Base-by-base conservation (phyloP, 495 filamentous ascomycete genomes). In the Podospora conica region DNA sequence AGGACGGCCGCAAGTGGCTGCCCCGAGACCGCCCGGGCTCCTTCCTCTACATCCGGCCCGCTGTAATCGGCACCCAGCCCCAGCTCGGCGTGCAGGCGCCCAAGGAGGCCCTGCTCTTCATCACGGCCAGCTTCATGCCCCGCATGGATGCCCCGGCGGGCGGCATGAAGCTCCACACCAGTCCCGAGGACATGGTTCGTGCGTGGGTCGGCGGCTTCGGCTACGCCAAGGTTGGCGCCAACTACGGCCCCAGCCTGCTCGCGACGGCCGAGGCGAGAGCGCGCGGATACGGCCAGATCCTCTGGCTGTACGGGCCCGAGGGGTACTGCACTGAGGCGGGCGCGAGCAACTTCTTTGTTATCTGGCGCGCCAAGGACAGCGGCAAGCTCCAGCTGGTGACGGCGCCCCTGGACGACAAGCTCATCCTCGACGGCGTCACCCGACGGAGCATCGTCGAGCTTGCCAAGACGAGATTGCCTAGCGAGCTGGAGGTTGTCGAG, bases 141-240 rank as follows among this genome's bases (percentile, higher is more conserved):
- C 67, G 75, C 28, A 68, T 88, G 64, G 82, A 86, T 69, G 75
- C 82, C 28, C 80, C 83, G 53, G 72, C 79, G 15, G 80, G 80
- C 57, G 90, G 90, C 25, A 80, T 96, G 80, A 88, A 84, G 70
- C 87, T 97, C 25, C 86, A 94, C 67, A 93, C 91, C 3, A 90
- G 86, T 55, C 78, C 81, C 53, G 87, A 92, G 58, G 88, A 95
- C 73, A 89, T 85, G 76, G 85, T 95, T 63, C 88, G 93, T 56
- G 93, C 93, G 18, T 97, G 93, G 93, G 93, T 93, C 27, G 93
- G 93, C 53, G 93, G 93, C 27, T 95, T 94, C 72, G 92, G 93
- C 0, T 92, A 87, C 69, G 91, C 91, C 58, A 96, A 97, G 78
- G 86, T 97, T 11, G 92, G 92, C 57, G 93, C 92, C 25, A 97